phyloP scores from a whole-genome alignment of 768 basidiomycete genomes.

The Mycena latifolia region DNA sequence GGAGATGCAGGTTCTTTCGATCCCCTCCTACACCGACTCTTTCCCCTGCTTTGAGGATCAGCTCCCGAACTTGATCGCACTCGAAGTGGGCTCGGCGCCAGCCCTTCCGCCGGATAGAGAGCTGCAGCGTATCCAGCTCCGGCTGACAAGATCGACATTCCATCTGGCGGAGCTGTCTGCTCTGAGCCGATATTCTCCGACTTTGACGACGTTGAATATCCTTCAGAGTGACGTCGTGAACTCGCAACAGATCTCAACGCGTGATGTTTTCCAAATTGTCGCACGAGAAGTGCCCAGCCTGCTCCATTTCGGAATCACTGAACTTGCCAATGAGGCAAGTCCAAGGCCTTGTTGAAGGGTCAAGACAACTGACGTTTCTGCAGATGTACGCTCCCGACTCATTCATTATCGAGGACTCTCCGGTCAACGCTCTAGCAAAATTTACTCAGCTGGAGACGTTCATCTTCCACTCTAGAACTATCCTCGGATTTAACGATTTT shows the following conservation, averaged over 20 bases:
- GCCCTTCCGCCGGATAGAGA: neutral
- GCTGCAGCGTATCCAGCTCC: constrained; percentile 8
- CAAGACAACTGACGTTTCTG: neutral
- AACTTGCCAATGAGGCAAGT: neutral
- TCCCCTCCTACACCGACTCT: neutral
- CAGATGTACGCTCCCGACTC: neutral
- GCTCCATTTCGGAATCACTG: constrained; percentile 10
- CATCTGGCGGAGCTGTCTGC: neutral
- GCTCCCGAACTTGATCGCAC: constrained; percentile 17
- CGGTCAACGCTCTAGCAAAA: neutral
- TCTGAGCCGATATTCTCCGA: neutral
- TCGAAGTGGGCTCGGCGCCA: neutral
- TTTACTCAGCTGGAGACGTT: constrained; percentile 8
- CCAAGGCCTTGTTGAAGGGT: neutral
- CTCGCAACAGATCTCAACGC: neutral
- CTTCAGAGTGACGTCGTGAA: neutral
- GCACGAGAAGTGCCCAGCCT: neutral
- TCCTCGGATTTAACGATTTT: neutral
- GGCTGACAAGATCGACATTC: neutral
- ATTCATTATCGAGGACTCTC: neutral
- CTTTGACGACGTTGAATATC: constrained; percentile 18
- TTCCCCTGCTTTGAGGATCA: neutral
- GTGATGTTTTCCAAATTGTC: neutral
- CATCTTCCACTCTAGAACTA: constrained; percentile 1
- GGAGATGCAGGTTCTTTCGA: constrained; percentile 7